These are phyloP conservation scores for Arthrobotrys entomopaga DNA, from an alignment of 2,329 filamentous ascomycete species.

Conservation along the genomic window DNA sequence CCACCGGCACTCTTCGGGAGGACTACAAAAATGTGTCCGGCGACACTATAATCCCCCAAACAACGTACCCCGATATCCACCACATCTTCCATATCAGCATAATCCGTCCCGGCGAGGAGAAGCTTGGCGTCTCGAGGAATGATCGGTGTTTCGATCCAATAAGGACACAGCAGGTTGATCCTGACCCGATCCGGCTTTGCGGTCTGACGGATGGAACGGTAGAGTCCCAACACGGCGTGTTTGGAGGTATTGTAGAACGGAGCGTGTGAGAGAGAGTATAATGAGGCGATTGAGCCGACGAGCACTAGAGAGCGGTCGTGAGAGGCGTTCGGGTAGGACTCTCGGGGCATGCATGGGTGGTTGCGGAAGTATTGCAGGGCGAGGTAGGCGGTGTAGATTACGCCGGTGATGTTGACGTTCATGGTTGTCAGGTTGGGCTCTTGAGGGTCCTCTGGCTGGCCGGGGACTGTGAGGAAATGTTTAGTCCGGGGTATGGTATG, in stretches of 20 bases:
- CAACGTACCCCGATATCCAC: conserved; percentile 73
- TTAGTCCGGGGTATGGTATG: conserved; percentile 28
- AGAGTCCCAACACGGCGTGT: conserved; percentile 74
- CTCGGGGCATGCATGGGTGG: conserved; percentile 60
- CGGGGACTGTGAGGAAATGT: conserved; percentile 28
- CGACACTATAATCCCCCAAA: conserved; percentile 69
- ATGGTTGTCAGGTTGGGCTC: conserved; percentile 68
- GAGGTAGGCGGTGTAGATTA: conserved; percentile 73
- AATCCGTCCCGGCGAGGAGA: conserved; percentile 69
- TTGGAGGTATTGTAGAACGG: conserved; percentile 72
- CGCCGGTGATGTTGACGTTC: conserved; percentile 73
- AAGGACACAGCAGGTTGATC: conserved; percentile 74
- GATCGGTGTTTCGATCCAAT: conserved; percentile 73
- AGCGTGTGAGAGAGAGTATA: conserved; percentile 64
- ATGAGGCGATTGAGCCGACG: conserved; percentile 71
- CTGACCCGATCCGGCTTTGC: conserved; percentile 63
- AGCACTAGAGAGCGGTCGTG: conserved; percentile 72
- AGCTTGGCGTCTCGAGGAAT: conserved; percentile 65
- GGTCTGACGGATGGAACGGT: conserved; percentile 68
- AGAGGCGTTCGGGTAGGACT: conserved; percentile 60
- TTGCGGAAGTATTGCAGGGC: conserved; percentile 70
- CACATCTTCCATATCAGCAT: conserved; percentile 70
- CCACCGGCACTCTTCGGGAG: conserved; percentile 65
- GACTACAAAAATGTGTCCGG: conserved; percentile 69
- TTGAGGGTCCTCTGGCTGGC: conserved; percentile 64